Evolutionary conservation across 306 rosid species (phyloP).

Genomic region (Prunus mongolica): DNA sequence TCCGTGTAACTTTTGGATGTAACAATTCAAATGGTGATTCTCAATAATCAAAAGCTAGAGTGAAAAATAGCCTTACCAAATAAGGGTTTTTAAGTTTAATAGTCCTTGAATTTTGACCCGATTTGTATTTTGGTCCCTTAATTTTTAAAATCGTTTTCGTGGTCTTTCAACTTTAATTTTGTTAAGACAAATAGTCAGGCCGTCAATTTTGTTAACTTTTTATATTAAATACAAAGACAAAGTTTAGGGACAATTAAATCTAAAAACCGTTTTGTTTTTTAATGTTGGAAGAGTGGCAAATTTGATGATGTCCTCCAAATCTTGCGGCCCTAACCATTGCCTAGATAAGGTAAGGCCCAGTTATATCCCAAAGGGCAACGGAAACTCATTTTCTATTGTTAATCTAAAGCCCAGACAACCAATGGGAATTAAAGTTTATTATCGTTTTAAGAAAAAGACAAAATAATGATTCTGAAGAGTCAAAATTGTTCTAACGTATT

Average conservation of each 20-base stretch:
- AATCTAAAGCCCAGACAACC: neutral
- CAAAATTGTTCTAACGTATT: neutral
- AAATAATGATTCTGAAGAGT: neutral
- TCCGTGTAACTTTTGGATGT: no score
- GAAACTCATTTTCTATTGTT: neutral
- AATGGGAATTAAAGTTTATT: no score
- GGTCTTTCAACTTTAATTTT: no score
- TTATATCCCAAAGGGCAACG: neutral
- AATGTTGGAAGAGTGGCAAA: neutral
- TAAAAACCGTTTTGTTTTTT: no score
- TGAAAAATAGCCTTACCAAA: no score
- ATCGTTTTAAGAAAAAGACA: neutral
- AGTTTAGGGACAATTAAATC: fast-evolving
- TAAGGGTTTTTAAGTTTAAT: no score
- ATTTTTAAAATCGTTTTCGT: no score
- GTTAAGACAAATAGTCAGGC: fast-evolving
- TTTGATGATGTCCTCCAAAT: neutral
- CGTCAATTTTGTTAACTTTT: no score
- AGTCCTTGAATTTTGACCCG: fast-evolving
- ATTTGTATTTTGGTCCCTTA: no score
- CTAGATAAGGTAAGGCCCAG: neutral
- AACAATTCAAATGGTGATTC: no score
- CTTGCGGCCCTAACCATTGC: neutral
- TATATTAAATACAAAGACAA: fast-evolving
- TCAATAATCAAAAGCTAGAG: no score